Evolutionary conservation across 768 basidiomycete genomes (phyloP), one percentile per base, ranked within the genome.

Genomic region (Suillus ampliporus): DNA sequence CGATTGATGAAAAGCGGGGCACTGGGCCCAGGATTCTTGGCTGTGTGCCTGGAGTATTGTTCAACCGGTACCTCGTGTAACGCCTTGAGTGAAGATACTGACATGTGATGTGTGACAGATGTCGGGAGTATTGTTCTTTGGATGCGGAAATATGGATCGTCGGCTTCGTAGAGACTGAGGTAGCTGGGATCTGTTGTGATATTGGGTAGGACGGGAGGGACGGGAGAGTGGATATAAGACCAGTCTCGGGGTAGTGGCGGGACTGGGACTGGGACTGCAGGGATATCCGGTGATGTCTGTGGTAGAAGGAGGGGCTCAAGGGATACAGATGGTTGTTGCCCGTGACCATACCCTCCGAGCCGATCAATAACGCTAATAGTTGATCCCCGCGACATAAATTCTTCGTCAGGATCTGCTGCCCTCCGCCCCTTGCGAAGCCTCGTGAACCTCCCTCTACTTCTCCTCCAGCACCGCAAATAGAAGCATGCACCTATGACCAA

Each of bases 221-320:
- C 2, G 35, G 52, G 21, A 23, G 52, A 43, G 19, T 15, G 52
- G 21, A 37, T 8, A 37, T 37, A 23, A 1, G 35, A 54, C 35
- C 21, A 23, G 52, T 54, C 52, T 37, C 15, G 21, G 17, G 35
- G 21, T 37, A 23, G 21, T 37, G 21, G 23, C 1, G 53, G 28
- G 59, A 65, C 15, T 52, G 31, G 31, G n/a, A n/a, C n/a, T n/a
- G 64, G 26, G 31, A 23, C 1, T 44, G 63, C 9, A 63, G 64
- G 13, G 52, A 44, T 41, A 52, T n/a, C 10, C 3, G n/a, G 17
- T 21, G n/a, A 15, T 28, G 61, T 51, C 51, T 57, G 60, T 21
- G 67, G 59, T 28, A 52, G 61, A 57, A n/a, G 63, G 40, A 75
- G 67, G 14, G 74, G 69, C 17, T 76, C 69, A 9, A 58, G 56